Evolutionary conservation across 163 green algal species (phyloP), one percentile per base, ranked within the genome.

Genomic region (Scenedesmus sp.): DNA sequence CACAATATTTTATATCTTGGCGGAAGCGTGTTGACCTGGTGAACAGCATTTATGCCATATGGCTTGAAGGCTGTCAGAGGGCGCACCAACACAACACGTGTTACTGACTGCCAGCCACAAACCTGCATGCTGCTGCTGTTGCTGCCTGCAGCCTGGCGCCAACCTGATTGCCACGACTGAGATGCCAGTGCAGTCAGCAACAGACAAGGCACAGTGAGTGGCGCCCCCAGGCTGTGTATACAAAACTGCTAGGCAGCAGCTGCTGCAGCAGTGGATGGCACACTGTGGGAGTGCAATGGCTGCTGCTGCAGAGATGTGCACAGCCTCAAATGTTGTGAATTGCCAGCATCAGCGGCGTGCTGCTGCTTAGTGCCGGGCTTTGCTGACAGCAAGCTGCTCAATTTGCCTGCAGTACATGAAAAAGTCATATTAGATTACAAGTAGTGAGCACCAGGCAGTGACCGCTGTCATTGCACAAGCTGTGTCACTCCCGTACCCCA

Each of bases 151-250:
- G 87, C 23, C 26, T 16, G 87, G 87, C 0, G 76, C 87, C 23
- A 91, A 77, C 26, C 23, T 91, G 13, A 87, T 91, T 10, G 87
- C 59, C 87, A 91, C 54, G 76, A 91, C 87, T 62, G 34, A 83
- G n/a, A 8, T 23, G 12, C 87, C 74, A n/a, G 59, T 26, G 8
- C 70, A 91, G 70, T 64, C 73, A 74, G 87, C 87, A 85, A 23
- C 34, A 18, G 73, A 91, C 55, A 91, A 85, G 55, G 87, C 76
- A 66, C 26, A 59, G 87, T 91, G 46, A 87, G 84, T 60, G 13
- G 4, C 9, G 79, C 52, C 26, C 62, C 62, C 10, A 12, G 13
- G 62, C 62, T 70, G 62, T 12, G 26, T 82, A 13, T 46, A 46
- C 73, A 13, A 9, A 82, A n/a, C 20, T 12, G 10, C 23, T 4